phyloP scores from a whole-genome alignment of 805 yeast genomes.

The Hemisphaericaspora nanyangensis region DNA sequence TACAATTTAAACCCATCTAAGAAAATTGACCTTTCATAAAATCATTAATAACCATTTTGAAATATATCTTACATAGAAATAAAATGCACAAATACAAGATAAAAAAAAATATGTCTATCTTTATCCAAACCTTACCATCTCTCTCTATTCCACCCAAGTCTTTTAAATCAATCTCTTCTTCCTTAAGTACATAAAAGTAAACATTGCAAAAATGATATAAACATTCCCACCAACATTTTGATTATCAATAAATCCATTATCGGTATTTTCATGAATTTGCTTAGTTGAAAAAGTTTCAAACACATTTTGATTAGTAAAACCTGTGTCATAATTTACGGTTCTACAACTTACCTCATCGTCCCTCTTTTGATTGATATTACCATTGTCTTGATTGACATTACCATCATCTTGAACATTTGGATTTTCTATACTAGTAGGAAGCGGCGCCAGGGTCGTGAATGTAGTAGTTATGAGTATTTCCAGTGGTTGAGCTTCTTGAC shows the following conservation, averaged over 20 bases:
- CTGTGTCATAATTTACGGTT: too few species aligned
- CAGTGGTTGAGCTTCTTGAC: background rate
- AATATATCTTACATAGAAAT: too few species aligned
- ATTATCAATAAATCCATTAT: background rate
- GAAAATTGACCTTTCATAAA: too few species aligned
- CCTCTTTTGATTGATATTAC: background rate
- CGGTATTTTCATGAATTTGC: too few species aligned
- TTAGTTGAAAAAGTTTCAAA: too few species aligned
- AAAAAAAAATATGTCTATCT: too few species aligned
- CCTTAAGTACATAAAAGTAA: constrained; percentile 2
- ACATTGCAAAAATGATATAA: constrained; percentile 1
- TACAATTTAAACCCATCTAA: too few species aligned
- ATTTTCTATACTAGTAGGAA: constrained; percentile 21
- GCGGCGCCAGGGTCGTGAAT: constrained; percentile 2
- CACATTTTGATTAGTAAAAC: background rate
- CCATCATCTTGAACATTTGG: background rate
- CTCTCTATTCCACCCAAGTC: too few species aligned
- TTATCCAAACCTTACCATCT: too few species aligned
- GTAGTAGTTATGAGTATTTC: background rate
- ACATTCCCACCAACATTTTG: constrained; percentile 1
- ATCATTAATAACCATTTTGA: too few species aligned
- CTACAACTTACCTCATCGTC: background rate
- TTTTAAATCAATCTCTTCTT: constrained; percentile 1
- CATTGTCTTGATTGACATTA: background rate
- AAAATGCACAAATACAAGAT: too few species aligned